phyloP scores from a whole-genome alignment of 352 stramenopile genomes.

The Phytophthora sp. region DNA sequence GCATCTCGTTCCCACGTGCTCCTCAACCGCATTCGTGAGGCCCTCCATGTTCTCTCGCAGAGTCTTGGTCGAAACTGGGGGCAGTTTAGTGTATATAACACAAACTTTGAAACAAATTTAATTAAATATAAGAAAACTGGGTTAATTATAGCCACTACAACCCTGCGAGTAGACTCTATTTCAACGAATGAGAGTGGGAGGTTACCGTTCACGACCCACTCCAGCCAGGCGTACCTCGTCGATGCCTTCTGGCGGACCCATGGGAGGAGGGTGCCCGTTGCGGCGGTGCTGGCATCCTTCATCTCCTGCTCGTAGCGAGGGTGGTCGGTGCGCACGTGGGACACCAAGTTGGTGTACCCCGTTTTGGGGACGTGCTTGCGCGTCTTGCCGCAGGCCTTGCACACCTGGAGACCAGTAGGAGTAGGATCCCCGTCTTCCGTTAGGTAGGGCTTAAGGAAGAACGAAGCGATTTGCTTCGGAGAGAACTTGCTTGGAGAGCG shows the following conservation, averaged over 20 bases:
- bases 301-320: neutral
- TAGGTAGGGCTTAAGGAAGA: slow-evolving; percentile 3
- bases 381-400: slow-evolving; percentile 4
- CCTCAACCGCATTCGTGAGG: neutral
- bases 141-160: neutral
- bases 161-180: neutral
- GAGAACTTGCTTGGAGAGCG: neutral
- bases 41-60: neutral
- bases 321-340: neutral
- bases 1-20: neutral
- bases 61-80: neutral
- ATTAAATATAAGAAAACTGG: neutral
- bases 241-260: neutral
- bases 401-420: neutral
- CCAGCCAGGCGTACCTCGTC: neutral
- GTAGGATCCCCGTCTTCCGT: neutral
- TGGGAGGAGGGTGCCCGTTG: neutral
- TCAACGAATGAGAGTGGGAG: slow-evolving; percentile 1
- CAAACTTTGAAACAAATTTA: neutral
- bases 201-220: neutral
- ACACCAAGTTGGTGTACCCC: neutral
- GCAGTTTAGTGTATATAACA: neutral
- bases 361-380: neutral
- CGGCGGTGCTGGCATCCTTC: neutral
- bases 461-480: neutral